A percentile compares a stretch with the other conserved stretches of the same genome.
Evolutionary conservation across 129 eudicot genomes (phyloP).

Genomic region (Arctium minus): DNA sequence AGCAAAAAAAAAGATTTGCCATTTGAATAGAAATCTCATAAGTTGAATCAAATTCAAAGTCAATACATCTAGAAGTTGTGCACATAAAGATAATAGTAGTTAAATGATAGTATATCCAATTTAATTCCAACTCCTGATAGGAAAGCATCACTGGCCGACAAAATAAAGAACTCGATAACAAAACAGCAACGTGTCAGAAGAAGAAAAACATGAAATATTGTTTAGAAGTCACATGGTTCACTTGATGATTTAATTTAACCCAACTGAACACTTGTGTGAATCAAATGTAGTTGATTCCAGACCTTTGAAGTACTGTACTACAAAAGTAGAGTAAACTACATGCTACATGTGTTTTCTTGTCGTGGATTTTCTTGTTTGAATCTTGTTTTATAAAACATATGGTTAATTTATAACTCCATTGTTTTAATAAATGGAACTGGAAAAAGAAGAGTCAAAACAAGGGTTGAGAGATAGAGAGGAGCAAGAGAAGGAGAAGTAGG

Average conservation of each 20-base stretch:
- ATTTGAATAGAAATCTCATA: constrained; percentile 1
- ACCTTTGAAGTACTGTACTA: not conserved
- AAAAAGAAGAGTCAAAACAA: not conserved
- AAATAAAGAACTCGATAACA: not conserved
- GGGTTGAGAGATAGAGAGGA: not conserved
- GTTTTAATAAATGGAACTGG: not conserved
- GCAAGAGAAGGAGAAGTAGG: not conserved
- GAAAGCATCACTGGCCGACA: not conserved
- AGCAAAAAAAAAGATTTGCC: not conserved
- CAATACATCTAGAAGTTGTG: not conserved
- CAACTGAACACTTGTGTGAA: not conserved
- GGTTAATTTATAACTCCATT: not conserved
- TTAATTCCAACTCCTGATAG: not conserved
- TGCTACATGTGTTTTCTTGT: not conserved
- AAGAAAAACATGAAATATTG: not conserved
- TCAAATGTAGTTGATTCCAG: not conserved
- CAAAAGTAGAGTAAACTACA: not conserved
- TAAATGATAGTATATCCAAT: constrained; percentile 1
- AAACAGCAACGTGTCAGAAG: not conserved
- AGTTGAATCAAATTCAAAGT: not conserved
- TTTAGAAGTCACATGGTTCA: not conserved
- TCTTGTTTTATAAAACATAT: not conserved
- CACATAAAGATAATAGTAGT: not conserved
- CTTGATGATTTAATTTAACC: not conserved
- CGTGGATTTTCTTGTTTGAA: not conserved